Evolutionary conservation across 306 rosid genomes (phyloP), one percentile per base, ranked within the genome.

Genomic region (Elaeagnus macrophylla): DNA sequence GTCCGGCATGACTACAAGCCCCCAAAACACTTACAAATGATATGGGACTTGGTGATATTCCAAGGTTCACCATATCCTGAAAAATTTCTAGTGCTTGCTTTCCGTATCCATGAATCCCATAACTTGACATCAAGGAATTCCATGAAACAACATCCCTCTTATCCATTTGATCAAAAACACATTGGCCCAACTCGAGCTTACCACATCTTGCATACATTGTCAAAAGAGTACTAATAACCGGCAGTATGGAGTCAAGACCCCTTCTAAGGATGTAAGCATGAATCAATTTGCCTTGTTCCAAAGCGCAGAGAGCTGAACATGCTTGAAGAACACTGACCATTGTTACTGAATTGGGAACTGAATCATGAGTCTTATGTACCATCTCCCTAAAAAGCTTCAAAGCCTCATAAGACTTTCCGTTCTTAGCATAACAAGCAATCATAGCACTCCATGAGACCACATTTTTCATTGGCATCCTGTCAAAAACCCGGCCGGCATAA

Each of bases 291-390:
- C 97, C 97, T 56, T 73, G 82, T 76, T 83, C 88, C 46, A 90
- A 59, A 35, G 97, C 88, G 58, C 84, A 69, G 64, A 90, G 83
- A 51, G 83, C 79, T 39, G 86, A 82, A 68, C 97, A 90, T 45
- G 94, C 86, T 66, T 86, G 97, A 77, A 90, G 81, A 62, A 86
- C 88, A n/a, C 82, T 86, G 41, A 90, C 94, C 97, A 90, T 90
- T 39, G 97, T 90, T 67, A 90, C 88, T 5, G 97, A 75, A 66
- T 90, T 90, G 44, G 97, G 97, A 69, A 79, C 41, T 3, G 75
- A 75, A 56, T 83, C 83, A 17, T 66, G 39, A 53, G 76, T 81
- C 56, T 81, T 79, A 11, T 53, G 72, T 73, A 83, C 71, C 97
- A 90, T 90, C 61, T 58, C 66, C 53, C 67, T 70, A 73, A 90